Evolutionary conservation across 768 basidiomycete species (phyloP).

Genomic region (Leccinum disarticulatum): DNA sequence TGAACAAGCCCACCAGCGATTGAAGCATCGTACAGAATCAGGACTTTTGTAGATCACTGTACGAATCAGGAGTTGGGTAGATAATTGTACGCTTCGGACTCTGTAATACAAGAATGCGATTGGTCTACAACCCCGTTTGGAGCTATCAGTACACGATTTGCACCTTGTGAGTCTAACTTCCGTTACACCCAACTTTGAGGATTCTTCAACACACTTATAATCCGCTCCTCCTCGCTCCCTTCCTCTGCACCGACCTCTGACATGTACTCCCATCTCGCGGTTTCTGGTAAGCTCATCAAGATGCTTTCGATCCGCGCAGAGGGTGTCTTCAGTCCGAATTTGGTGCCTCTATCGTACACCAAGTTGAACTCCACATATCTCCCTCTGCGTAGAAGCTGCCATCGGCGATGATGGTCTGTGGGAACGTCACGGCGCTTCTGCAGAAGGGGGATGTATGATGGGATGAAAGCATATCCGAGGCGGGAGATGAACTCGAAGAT

Average conservation of each 20-base stretch:
- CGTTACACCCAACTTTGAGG: constrained; percentile 63
- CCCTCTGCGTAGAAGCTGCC: constrained; percentile 91
- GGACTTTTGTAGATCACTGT: background rate
- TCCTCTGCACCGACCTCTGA: constrained; percentile 63
- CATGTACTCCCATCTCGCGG: constrained; percentile 90
- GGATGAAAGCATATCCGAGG: constrained; percentile 79
- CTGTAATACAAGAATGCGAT: background rate
- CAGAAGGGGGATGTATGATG: constrained; percentile 89
- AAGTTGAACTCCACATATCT: constrained; percentile 96
- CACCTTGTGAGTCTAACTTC: background rate
- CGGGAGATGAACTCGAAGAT: constrained; percentile 75
- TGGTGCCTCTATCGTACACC: constrained; percentile 84
- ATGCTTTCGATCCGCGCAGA: constrained; percentile 89
- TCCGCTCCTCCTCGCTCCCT: constrained; percentile 63
- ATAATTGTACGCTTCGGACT: background rate
- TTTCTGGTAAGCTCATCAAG: constrained; percentile 85
- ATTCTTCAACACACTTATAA: constrained; percentile 59
- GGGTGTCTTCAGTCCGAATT: constrained; percentile 82
- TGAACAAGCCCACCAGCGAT: constrained; percentile 40
- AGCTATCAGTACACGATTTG: too few species aligned
- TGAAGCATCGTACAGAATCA: background rate
- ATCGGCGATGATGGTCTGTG: constrained; percentile 71
- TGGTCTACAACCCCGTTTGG: background rate
- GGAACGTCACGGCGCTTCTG: constrained; percentile 55
- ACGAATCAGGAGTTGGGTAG: background rate